Base-by-base conservation (phyloP, 768 basidiomycete genomes). In the Phanerochaete carnosa region DNA sequence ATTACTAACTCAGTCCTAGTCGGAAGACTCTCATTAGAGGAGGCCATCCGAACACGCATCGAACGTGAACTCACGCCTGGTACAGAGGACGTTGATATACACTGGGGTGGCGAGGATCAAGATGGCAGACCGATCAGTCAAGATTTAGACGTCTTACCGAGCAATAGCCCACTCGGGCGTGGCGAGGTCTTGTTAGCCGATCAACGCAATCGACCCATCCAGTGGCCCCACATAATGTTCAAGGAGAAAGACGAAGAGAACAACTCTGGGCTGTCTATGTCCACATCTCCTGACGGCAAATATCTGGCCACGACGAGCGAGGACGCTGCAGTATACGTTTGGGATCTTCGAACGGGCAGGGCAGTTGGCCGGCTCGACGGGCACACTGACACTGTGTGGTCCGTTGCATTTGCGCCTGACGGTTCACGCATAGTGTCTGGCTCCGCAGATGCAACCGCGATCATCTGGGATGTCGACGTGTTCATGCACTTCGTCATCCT, bases 321-420 rank as follows among this genome's bases (percentile, higher is more conserved):
- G 12, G 33, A 54, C 52, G 16, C 33, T 1, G 32, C 30, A n/a
- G 23, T 54, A 29, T 11, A 19, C 2, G 4, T 54, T 15, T 54
- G 52, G 52, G 32, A 54, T 1, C 7, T 35, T 7, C 19, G 30
- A 28, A 37, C 2, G 2, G 29, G 28, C 12, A n/a, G 30, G 12
- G 49, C 49, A 2, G 33, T 54, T 19, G 26, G 19, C 9, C 5
- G 52, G 52, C 52, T 54, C 1, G 33, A 47, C 16, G 64, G 55
- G 5, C 66, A 67, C 30, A 43, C 37, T 2, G 62, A 67, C 28
- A 28, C 22, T 7, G 59, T 67, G 3, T 58, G 33, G 13, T 58
- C 65, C 29, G 57, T 71, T n/a, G 68, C 65, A 37, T 73, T 66
- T 57, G 70, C 71, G 7, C 67, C 65, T 1, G 67, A 73, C 49